Evolutionary conservation across 2,329 filamentous ascomycete species (phyloP).

Genomic region (Colletotrichum salicis): DNA sequence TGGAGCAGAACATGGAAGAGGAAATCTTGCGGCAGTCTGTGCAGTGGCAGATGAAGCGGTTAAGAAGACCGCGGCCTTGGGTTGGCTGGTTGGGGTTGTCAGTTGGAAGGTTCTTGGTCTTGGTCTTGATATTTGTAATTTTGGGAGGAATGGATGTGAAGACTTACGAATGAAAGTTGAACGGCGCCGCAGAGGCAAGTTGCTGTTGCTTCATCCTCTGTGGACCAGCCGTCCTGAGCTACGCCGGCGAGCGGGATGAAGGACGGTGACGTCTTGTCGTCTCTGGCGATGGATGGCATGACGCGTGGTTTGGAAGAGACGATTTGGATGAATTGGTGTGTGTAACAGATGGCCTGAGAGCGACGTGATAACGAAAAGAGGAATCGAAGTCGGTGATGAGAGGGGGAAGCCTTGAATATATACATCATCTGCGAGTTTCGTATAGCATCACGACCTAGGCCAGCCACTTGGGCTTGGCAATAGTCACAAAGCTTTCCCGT

Average conservation of each 20-base stretch:
- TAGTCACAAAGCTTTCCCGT: background rate
- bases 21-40: conserved; percentile 71
- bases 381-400: background rate
- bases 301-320: background rate
- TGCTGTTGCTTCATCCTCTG: conserved; percentile 60
- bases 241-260: conserved; percentile 38
- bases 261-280: conserved; percentile 45
- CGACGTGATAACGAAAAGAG: background rate
- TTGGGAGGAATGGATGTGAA: background rate
- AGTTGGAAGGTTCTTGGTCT: background rate
- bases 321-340: no score
- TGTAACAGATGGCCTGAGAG: background rate
- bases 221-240: conserved; percentile 56
- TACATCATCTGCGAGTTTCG: background rate
- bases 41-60: conserved; percentile 69
- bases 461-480: background rate
- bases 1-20: conserved; percentile 70
- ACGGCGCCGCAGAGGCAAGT: conserved; percentile 70
- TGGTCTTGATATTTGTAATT: fast-evolving
- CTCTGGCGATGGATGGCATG: conserved; percentile 1
- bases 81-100: conserved; percentile 49
- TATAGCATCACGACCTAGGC: background rate
- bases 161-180: conserved; percentile 62
- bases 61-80: conserved; percentile 55
- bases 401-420: background rate